phyloP scores from a whole-genome alignment of 2,329 filamentous ascomycete species.

The Capronia coronata region DNA sequence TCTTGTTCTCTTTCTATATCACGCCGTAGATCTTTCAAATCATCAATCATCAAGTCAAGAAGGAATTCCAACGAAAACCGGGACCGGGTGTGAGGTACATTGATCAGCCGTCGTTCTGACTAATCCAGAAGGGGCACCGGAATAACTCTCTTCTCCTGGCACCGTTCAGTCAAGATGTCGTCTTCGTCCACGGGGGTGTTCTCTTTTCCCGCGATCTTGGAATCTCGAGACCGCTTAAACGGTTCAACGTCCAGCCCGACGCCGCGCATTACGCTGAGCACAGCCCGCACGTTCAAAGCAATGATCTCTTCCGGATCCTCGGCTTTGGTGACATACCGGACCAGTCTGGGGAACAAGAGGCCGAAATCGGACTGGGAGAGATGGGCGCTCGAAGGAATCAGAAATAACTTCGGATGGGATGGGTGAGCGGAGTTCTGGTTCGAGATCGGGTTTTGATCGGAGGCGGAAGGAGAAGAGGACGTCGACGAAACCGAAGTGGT shows the following conservation, averaged over 20 bases:
- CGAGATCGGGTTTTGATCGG: too few relatives aligned
- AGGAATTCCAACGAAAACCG: too few relatives aligned
- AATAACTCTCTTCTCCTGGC: slow-evolving; percentile 17
- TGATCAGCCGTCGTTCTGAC: too few relatives aligned
- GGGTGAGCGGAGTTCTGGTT: not conserved
- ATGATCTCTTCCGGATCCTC: slow-evolving; percentile 33
- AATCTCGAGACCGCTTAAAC: not conserved
- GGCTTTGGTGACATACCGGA: slow-evolving; percentile 45
- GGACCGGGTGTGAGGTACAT: too few relatives aligned
- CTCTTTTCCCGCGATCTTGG: slow-evolving; percentile 2
- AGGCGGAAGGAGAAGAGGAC: slow-evolving; percentile 10
- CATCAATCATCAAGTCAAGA: too few relatives aligned
- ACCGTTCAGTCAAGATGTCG: slow-evolving; percentile 9
- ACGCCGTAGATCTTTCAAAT: not conserved
- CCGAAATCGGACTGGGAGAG: slow-evolving; percentile 80
- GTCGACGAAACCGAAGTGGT: slow-evolving; percentile 12
- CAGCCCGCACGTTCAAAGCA: slow-evolving; percentile 31
- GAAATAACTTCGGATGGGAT: slow-evolving; percentile 61
- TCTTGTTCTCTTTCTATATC: slow-evolving; percentile 1
- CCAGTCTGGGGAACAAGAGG: slow-evolving; percentile 66
- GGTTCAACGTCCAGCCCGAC: slow-evolving; percentile 16
- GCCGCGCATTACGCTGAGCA: slow-evolving; percentile 28
- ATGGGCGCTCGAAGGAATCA: slow-evolving; percentile 66
- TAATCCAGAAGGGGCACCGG: slow-evolving; percentile 1
- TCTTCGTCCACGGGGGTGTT: slow-evolving; percentile 2